phyloP scores from a whole-genome alignment of 495 filamentous ascomycete genomes.

The Aspergillus sparsus region DNA sequence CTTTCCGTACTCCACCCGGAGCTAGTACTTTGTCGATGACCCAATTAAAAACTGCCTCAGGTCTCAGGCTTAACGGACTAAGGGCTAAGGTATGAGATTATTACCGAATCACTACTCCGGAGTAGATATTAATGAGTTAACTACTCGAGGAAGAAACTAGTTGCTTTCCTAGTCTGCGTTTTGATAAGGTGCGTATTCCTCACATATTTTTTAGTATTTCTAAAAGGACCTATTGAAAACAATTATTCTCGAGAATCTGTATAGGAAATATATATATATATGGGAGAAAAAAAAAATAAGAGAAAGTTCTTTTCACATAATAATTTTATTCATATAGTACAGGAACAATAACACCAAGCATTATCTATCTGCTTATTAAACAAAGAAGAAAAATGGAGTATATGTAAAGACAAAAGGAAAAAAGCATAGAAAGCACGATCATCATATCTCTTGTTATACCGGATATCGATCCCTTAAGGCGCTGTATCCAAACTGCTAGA shows the following conservation, averaged over 20 bases:
- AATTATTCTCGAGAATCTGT: too few relatives aligned
- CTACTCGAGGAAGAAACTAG: background rate
- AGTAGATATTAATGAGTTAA: too few relatives aligned
- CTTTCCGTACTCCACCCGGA: conserved; percentile 7
- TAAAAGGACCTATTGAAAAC: too few relatives aligned
- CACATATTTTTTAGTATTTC: too few relatives aligned
- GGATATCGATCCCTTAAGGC: conserved; percentile 30
- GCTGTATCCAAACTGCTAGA: conserved; percentile 65
- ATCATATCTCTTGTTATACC: background rate
- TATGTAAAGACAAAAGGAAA: background rate
- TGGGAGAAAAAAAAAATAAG: background rate
- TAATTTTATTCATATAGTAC: conserved; percentile 2
- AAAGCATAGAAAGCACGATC: background rate
- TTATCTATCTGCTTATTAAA: conserved; percentile 7
- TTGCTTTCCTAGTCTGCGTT: background rate
- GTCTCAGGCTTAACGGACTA: background rate
- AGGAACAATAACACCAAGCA: background rate
- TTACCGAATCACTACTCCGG: too few relatives aligned
- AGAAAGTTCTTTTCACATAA: background rate
- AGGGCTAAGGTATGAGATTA: background rate
- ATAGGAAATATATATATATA: background rate
- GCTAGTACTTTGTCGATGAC: conserved; percentile 1
- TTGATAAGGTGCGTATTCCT: too few relatives aligned
- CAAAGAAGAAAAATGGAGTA: background rate
- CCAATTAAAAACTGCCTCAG: background rate